These are phyloP conservation scores for Podaxis sp. DNA, from an alignment of 768 basidiomycete genomes.

Conservation along the genomic window DNA sequence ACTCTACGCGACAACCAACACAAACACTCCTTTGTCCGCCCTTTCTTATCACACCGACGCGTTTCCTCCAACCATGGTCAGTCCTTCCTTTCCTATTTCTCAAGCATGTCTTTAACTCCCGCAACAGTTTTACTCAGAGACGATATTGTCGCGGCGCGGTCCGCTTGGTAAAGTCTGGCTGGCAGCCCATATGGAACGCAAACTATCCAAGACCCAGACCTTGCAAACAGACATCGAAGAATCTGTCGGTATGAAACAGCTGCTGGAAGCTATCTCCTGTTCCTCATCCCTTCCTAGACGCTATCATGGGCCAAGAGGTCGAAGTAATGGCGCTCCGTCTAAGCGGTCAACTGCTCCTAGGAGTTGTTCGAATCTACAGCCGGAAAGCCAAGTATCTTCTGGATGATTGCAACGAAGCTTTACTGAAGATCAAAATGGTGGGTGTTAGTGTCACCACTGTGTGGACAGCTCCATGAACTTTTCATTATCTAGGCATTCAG, in stretches of 20 bases:
- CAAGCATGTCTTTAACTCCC: background rate
- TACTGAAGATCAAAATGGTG: conserved; percentile 95
- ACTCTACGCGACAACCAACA: background rate
- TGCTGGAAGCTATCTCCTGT: background rate
- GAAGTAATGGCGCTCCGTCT: conserved; percentile 93
- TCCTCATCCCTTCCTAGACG: conserved; percentile 44
- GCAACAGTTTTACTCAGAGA: conserved; percentile 87
- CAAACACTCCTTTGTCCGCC: background rate
- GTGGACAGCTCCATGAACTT: conserved; percentile 8
- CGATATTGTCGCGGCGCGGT: conserved; percentile 90
- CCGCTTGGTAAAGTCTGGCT: conserved; percentile 98
- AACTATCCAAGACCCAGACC: conserved; percentile 94
- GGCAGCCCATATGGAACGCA: conserved; percentile 97
- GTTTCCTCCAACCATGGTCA: conserved; percentile 11
- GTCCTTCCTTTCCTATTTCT: background rate
- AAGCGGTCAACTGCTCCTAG: conserved; percentile 94
- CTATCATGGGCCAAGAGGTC: conserved; percentile 91
- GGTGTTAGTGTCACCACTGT: background rate
- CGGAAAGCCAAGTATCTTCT: conserved; percentile 96
- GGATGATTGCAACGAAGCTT: conserved; percentile 96
- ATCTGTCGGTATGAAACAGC: conserved; percentile 68
- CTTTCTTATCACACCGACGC: background rate
- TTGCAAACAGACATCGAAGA: conserved; percentile 94
- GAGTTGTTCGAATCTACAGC: conserved; percentile 96
- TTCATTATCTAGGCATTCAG: conserved; percentile 72